phyloP scores from a whole-genome alignment of 768 basidiomycete genomes.

The Piloderma croceum region DNA sequence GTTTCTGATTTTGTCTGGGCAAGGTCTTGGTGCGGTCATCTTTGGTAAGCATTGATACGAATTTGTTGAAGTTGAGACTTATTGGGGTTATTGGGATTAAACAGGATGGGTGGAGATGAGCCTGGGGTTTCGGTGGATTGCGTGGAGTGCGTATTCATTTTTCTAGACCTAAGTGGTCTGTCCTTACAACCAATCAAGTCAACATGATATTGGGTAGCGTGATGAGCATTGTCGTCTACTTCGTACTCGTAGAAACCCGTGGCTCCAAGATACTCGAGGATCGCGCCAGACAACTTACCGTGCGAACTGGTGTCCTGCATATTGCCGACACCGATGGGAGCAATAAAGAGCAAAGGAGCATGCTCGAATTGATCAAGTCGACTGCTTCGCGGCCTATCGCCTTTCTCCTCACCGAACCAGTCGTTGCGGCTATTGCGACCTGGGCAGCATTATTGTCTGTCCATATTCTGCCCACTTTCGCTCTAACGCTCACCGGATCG shows the following conservation, averaged over 20 bases:
- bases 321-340: neutral
- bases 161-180: neutral
- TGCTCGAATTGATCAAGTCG: neutral
- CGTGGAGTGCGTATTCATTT: neutral
- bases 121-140: neutral
- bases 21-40: neutral
- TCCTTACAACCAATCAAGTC: neutral
- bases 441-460: neutral
- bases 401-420: neutral
- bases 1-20: neutral
- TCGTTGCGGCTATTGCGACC: neutral
- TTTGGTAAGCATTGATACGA: neutral
- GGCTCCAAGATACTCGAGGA: neutral
- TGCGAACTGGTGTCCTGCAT: neutral
- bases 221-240: neutral
- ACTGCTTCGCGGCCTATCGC: neutral
- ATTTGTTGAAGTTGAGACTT: neutral
- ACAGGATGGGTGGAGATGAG: neutral
- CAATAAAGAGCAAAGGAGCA: neutral
- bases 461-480: no score
- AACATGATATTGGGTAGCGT: neutral
- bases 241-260: neutral
- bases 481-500: no score
- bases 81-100: neutral
- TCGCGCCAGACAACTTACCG: neutral